Evolutionary conservation across 2,329 filamentous ascomycete genomes (phyloP).

Genomic region (Thermochaetoides dissita): DNA sequence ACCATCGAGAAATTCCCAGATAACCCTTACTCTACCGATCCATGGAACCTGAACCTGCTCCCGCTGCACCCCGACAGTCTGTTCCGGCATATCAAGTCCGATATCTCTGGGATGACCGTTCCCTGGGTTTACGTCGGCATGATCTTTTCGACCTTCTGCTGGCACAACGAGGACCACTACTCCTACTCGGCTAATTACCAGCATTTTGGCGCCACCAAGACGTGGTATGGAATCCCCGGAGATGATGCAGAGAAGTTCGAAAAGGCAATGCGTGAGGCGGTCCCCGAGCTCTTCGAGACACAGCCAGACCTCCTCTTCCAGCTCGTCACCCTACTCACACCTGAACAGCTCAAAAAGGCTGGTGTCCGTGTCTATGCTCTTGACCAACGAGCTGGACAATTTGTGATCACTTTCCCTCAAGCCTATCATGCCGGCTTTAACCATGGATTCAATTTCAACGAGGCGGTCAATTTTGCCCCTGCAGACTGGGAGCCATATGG

Average conservation of each 20-base stretch:
- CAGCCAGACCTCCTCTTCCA: conserved; percentile 95
- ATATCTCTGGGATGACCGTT: conserved; percentile 98
- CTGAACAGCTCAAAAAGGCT: conserved; percentile 82
- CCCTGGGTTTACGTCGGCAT: conserved; percentile 99
- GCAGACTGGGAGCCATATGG: conserved; percentile 91
- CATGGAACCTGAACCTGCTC: conserved; percentile 90
- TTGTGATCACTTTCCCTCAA: conserved; percentile 92
- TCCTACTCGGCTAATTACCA: conserved; percentile 97
- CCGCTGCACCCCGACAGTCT: conserved; percentile 83
- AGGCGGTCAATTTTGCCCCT: conserved; percentile 95
- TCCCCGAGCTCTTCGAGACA: conserved; percentile 91
- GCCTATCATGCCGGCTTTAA: conserved; percentile 98
- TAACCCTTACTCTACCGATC: conserved; percentile 74
- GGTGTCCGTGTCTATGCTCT: conserved; percentile 86
- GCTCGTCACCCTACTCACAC: conserved; percentile 86
- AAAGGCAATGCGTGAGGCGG: conserved; percentile 83
- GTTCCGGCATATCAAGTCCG: conserved; percentile 93
- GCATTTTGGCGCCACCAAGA: conserved; percentile 95
- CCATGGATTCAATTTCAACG: conserved; percentile 97
- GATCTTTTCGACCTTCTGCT: conserved; percentile 99
- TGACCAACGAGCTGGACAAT: conserved; percentile 91
- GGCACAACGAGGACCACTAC: conserved; percentile 98
- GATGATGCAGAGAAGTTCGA: conserved; percentile 92
- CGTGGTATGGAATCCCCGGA: conserved; percentile 95
- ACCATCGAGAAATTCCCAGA: conserved; percentile 83